phyloP scores from a whole-genome alignment of 2,329 filamentous ascomycete genomes.

The Alternaria hordeiaustralica region DNA sequence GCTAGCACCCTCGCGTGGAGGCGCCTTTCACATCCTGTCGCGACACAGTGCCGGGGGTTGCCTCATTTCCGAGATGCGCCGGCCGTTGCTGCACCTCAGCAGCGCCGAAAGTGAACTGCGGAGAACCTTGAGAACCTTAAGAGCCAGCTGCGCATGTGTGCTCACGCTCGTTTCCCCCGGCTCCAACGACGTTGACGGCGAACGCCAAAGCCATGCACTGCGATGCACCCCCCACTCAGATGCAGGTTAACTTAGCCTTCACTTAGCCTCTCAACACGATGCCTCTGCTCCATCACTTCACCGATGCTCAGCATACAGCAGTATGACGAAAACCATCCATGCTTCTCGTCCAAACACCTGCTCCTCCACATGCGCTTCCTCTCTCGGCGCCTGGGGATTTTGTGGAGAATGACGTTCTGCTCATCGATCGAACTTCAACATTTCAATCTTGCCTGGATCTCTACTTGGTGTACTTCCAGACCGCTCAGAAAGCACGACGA shows the following conservation, averaged over 20 bases:
- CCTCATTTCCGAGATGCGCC: background rate
- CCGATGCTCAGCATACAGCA: constrained; percentile 6
- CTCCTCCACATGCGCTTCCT: constrained; percentile 13
- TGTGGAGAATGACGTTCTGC: constrained; percentile 15
- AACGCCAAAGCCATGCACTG: background rate
- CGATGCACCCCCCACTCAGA: constrained; percentile 1
- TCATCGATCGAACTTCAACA: background rate
- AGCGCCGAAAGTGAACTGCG: background rate
- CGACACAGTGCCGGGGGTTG: background rate
- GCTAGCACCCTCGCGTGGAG: constrained; percentile 11
- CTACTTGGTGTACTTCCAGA: background rate
- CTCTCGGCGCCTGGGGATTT: constrained; percentile 14
- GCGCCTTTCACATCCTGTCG: background rate
- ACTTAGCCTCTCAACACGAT: constrained; percentile 38
- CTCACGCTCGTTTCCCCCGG: background rate
- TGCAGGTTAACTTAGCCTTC: constrained; percentile 26
- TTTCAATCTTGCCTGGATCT: background rate
- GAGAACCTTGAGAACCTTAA: background rate
- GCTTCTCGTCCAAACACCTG: constrained; percentile 14
- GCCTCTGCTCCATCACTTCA: constrained; percentile 2
- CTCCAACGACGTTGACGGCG: background rate
- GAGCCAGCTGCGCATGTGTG: background rate
- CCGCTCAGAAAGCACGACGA: background rate
- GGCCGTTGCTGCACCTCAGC: background rate
- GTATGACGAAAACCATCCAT: constrained; percentile 19